Evolutionary conservation across 805 yeast species (phyloP).

Genomic region (Tetrapisispora arboricola): DNA sequence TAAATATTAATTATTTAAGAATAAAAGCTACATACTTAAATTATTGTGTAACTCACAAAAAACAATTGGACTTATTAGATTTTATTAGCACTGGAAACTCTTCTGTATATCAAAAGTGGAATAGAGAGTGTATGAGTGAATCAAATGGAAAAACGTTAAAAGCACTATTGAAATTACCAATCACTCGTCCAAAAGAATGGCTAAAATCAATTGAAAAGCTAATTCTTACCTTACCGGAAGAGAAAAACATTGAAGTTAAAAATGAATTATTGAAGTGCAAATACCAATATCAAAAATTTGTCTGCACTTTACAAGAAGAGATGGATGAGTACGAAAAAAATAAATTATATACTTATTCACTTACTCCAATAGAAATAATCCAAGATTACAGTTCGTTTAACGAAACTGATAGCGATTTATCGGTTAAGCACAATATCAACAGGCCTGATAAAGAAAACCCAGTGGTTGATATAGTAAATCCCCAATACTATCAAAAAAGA

Average conservation of each 20-base stretch:
- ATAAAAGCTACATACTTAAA: conserved; percentile 28
- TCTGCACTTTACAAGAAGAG: conserved; percentile 10
- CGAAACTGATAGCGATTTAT: neutral
- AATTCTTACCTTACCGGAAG: too few relatives aligned
- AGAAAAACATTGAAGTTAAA: neutral
- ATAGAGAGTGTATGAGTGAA: conserved; percentile 24
- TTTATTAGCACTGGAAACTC: conserved; percentile 12
- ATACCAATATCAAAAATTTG: conserved; percentile 10
- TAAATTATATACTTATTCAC: conserved; percentile 14
- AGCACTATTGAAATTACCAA: conserved; percentile 27
- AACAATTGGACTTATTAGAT: conserved; percentile 23
- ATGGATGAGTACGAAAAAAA: conserved; percentile 13
- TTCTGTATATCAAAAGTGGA: conserved; percentile 25
- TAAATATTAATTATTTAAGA: conserved; percentile 27
- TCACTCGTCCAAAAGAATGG: conserved; percentile 25
- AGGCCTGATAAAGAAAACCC: neutral
- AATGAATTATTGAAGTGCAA: neutral
- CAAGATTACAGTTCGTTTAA: conserved; percentile 15
- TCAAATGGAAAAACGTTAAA: conserved; percentile 24
- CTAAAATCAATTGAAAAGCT: conserved; percentile 7
- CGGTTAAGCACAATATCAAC: too few relatives aligned
- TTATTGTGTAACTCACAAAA: conserved; percentile 25
- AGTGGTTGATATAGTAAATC: neutral
- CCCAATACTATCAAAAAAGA: too few relatives aligned
- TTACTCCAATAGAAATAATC: conserved; percentile 23